Evolutionary conservation across 2,329 filamentous ascomycete genomes (phyloP), one percentile per base, ranked within the genome.

Genomic region (Diatrype stigma): DNA sequence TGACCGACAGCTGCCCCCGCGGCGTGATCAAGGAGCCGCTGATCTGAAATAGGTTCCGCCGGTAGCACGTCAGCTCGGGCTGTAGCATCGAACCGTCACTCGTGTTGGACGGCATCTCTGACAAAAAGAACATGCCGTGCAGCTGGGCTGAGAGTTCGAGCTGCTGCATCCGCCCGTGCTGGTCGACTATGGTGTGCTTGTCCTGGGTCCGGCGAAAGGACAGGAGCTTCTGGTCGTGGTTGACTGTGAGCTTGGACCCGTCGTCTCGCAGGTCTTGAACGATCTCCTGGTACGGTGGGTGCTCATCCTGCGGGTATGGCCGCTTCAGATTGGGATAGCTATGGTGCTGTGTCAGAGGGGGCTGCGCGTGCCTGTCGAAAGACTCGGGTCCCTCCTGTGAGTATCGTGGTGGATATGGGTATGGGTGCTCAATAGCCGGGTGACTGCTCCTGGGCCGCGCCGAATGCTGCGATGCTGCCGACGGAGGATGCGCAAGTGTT

Each of bases 31-130:
- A 82, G 5, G 87, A 91, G 51, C 93, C 93, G 54, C 91, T 96
- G 64, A 96, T 95, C 69, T 96, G 93, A 70, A 97, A 97, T 46
- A 97, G 77, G 66, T 97, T 97, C 45, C 93, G 84, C 57, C 93
- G 87, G 71, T 97, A 97, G 77, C 93, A 97, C 3, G 93, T 97
- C 67, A 97, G 72, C 71, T 97, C 93, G 48, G 83, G 90, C 65
- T 88, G 86, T 46, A 85, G 73, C 45, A 79, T 67, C 44, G 70
- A 74, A 52, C 79, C 81, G 57, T 86, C 82, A 57, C 69, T 76
- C 49, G 75, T 73, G 54, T 78, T 83, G 63, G 86, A 80, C 1
- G 87, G 85, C 73, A 88, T 87, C 66, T 93, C 89, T 28, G 89
- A 90, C 30, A 93, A 76, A 67, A 93, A 93, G 74, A 93, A 93